Evolutionary conservation across 495 filamentous ascomycete species (phyloP).

Genomic region (Aspergillus ostianus): DNA sequence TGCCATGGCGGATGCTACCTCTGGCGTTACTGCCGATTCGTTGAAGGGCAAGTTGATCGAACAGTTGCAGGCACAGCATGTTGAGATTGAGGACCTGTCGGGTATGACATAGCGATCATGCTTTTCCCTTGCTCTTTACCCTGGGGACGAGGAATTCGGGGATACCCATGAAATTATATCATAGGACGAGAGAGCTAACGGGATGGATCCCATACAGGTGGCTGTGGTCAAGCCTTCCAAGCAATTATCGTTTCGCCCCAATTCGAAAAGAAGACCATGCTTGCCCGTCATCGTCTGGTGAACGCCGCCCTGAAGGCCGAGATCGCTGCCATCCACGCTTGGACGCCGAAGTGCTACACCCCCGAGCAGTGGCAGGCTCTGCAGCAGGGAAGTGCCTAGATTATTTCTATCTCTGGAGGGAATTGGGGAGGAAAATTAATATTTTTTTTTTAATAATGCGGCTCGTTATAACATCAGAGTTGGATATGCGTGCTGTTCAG

Average conservation of each 20-base stretch:
- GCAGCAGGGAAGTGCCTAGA: constrained; percentile 36
- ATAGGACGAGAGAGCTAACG: constrained; percentile 2
- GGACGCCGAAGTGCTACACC: constrained; percentile 95
- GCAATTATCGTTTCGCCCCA: constrained; percentile 85
- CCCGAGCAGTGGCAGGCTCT: constrained; percentile 88
- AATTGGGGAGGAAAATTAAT: not conserved
- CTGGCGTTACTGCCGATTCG: constrained; percentile 65
- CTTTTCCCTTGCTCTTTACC: not conserved
- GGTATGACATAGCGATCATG: constrained; percentile 51
- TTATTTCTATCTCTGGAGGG: not conserved
- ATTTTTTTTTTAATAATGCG: constrained; percentile 1
- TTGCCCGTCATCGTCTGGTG: constrained; percentile 85
- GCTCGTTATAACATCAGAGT: not conserved
- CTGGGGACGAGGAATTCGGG: not conserved
- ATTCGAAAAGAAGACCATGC: constrained; percentile 82
- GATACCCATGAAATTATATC: no score
- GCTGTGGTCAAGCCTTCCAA: constrained; percentile 94
- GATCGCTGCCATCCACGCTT: constrained; percentile 95
- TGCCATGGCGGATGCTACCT: constrained; percentile 52
- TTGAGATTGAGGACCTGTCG: constrained; percentile 90
- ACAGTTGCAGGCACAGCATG: constrained; percentile 75
- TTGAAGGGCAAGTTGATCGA: constrained; percentile 68
- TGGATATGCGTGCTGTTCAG: constrained; percentile 15
- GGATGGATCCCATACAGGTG: constrained; percentile 52
- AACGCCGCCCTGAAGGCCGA: constrained; percentile 87